Base-by-base conservation (phyloP, 495 filamentous ascomycete genomes). In the Letharia lupina region DNA sequence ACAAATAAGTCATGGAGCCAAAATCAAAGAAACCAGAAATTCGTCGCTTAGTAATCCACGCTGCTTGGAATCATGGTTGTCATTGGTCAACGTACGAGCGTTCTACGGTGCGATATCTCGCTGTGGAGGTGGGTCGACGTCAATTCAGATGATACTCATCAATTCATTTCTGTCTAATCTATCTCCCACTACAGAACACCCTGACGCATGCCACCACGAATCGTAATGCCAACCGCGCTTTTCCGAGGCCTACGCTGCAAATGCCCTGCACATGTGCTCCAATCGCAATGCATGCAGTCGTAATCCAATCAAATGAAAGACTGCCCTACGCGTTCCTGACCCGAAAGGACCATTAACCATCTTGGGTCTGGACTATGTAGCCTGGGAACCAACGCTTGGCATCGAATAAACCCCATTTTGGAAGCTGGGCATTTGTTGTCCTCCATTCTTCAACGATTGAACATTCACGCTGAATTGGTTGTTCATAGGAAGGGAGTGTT, bases 351-450 rank as follows among this genome's bases (percentile, higher is more conserved):
- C 54, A 33, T 37, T 12, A 2, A 0, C 28, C 10, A 8, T 16
- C 16, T 54, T n/a, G 9, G 31, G 11, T 15, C 40, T 16, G 13
- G 31, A 39, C 42, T 65, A 65, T 16, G 56, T 65, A 23, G 56
- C 63, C 48, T 67, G 68, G 33, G 68, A 28, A 61, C 57, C 62
- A 40, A 65, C 64, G 31, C 56, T 63, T 28, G 71, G 65, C 48
- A 69, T 65, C 4, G 69, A 63, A 60, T 71, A 73, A 40, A 71
- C 56, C 12, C 71, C 69, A 35, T 73, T 73, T 41, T 70, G 67
- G 41, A 61, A 71, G 28, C 61, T 68, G 20, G 71, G 65, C 67
- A 73, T 69, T n/a, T 65, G 62, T 48, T 71, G 71, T 45, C 69
- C 69, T 42, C 65, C 67, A 56, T 62, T 68, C 61, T 28, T 28